Base-by-base conservation (phyloP, 495 filamentous ascomycete genomes). In the Cercophora samala region DNA sequence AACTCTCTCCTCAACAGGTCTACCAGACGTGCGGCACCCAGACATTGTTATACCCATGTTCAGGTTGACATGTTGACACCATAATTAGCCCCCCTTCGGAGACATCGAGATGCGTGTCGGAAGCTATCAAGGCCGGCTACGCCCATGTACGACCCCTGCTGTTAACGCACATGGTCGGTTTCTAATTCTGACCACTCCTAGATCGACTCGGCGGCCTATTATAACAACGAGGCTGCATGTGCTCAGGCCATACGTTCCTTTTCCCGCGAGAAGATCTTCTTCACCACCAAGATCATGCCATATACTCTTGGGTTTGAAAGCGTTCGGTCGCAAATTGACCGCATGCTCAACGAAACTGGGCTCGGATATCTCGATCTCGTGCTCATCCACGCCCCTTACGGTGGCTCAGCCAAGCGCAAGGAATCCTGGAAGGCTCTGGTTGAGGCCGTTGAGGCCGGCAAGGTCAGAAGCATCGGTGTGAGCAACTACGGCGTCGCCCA, bases 161-260 rank as follows among this genome's bases (percentile, higher is more conserved):
- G 5, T 4, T n/a, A n/a, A n/a, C 17, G 21, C 60, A 52, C n/a
- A 29, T 29, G 26, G 0, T 11, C 58, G 6, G 11, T 22, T 24
- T 11, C 5, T 58, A 51, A 32, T 64, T 11, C 71, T 60, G 52
- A 53, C 59, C 4, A 22, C 18, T 18, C n/a, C 11, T 63, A 89
- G 83, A 78, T 95, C 65, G 91, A 95, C 76, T 89, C 87, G 23
- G 91, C 91, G 0, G 83, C 84, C 8, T 81, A 77, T 54, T 94
- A 95, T 73, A 79, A 81, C 67, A 93, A 93, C 69, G 90, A 95
- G 76, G 83, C 74, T 5, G 82, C 86, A 9, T 88, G 86, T 25
- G 89, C 87, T 1, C 74, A 80, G 0, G 90, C 88, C 4, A 87
- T 95, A 60, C 76, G 78, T 19, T 76, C 80, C 56, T 9, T 64